Evolutionary conservation across 257 asterid genomes (phyloP), one percentile per base, ranked within the genome.

Genomic region (Schizonepeta tenuifolia): DNA sequence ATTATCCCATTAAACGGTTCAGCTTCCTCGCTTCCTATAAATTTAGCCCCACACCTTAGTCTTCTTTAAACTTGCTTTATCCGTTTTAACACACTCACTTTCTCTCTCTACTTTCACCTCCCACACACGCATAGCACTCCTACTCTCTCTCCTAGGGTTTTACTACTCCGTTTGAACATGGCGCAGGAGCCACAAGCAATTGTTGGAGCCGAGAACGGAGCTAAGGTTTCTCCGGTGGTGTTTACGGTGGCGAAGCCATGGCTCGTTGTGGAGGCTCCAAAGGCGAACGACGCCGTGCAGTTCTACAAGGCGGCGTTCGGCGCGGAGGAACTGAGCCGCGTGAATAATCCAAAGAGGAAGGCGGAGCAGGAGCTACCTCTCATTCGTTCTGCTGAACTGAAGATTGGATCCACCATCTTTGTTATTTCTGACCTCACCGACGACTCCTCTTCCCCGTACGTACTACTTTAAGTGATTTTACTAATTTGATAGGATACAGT

Each of bases 261-360:
- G 86, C 78, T 93, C 41, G 90, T 79, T 55, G 86, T 94, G 2
- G 95, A 86, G 51, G 91, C 89, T 0, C 83, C 91, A 7, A 88
- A 86, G 75, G 96, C 89, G 0, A 83, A 28, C 77, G 97, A 91
- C 33, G 97, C 97, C 60, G 89, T 91, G 20, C 68, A 53, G 85
- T 91, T 94, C 82, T 91, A 79, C 86, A 94, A 91, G 83, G 71
- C 76, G 47, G 99, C 97, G 17, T 94, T 94, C 24, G 97, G 97
- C 15, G 96, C 97, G 28, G 96, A 87, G 86, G 99, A 91, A 79
- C 79, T 88, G 35, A 75, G 69, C 77, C 97, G 99, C 68, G 83
- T 75, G 51, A 77, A 58, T 73, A 83, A 87, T 28, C 77, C 91
- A 0, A 91, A 94, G 90, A 83, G 97, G 72, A 91, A 94, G 79